Percentiles rank a stretch among this genome's conserved stretches.
phyloP scores from a whole-genome alignment of 305 asterid genomes.

The Lippia alba region DNA sequence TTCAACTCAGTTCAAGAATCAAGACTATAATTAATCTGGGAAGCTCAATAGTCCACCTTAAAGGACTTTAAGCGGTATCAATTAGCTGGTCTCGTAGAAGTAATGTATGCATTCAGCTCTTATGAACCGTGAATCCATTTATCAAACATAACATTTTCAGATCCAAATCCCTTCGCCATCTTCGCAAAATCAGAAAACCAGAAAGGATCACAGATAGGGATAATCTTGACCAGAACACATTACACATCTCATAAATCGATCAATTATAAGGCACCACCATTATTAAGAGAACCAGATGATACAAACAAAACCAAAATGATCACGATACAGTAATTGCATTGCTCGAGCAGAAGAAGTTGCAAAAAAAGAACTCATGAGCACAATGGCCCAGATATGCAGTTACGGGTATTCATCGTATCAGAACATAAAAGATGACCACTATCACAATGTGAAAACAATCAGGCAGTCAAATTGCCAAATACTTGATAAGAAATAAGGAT shows the following conservation, averaged over 20 bases:
- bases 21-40: neutral
- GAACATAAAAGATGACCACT: neutral
- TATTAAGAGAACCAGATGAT: too few relatives aligned
- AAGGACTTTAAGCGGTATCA: constrained; percentile 11
- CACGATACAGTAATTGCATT: too few relatives aligned
- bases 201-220: too few relatives aligned
- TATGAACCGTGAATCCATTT: constrained; percentile 8
- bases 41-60: neutral
- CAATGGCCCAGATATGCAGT: neutral
- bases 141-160: neutral
- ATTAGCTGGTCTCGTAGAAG: neutral
- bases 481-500: too few relatives aligned
- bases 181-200: too few relatives aligned
- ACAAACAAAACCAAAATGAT: too few relatives aligned
- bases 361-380: constrained; percentile 8
- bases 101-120: constrained; percentile 11
- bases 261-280: too few relatives aligned
- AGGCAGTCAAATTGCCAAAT: neutral
- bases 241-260: too few relatives aligned
- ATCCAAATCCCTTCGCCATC: neutral
- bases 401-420: neutral
- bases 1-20: too few relatives aligned
- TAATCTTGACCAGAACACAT: too few relatives aligned
- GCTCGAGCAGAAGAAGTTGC: neutral
- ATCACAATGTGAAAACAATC: neutral